A percentile compares a stretch with the other conserved stretches of the same genome.
Evolutionary conservation across 2,329 filamentous ascomycete species (phyloP).

Genomic region (Monosporascus sp.): DNA sequence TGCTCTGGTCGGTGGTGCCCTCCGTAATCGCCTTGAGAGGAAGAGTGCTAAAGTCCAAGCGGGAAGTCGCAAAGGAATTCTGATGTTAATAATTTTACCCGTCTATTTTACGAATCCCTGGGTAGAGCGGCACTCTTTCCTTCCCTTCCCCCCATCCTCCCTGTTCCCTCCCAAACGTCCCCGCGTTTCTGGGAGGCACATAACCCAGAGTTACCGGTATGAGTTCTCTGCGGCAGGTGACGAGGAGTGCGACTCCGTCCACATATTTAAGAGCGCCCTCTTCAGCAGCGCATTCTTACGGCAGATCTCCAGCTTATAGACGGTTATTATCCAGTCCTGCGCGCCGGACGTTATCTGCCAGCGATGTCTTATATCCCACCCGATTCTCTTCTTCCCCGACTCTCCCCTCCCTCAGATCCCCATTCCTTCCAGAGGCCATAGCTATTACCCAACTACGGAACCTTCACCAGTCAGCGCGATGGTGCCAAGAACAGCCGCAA

Average conservation of each 20-base stretch:
- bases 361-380: constrained; percentile 23
- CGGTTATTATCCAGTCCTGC: constrained; percentile 36
- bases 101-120: too few species aligned
- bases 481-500: constrained; percentile 27
- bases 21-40: neutral
- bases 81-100: too few species aligned
- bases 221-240: constrained; percentile 37
- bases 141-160: constrained; percentile 10
- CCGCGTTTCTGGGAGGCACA: constrained; percentile 23
- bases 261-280: constrained; percentile 38
- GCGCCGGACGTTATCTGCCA: constrained; percentile 24
- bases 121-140: too few species aligned
- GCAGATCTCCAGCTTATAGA: constrained; percentile 44
- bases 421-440: constrained; percentile 38
- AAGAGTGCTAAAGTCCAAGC: neutral
- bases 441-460: constrained; percentile 32
- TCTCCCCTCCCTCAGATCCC: constrained; percentile 39
- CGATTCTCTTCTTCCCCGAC: constrained; percentile 19
- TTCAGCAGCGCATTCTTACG: constrained; percentile 31
- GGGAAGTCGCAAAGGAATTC: too few species aligned
- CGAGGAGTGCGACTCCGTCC: constrained; percentile 40
- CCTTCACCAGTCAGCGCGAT: constrained; percentile 34
- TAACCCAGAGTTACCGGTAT: constrained; percentile 29
- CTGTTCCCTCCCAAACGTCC: constrained; percentile 22
- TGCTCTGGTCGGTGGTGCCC: neutral